Base-by-base conservation (phyloP, 202 grass and related monocot genomes). In the Miscanthus sacchariflorus region DNA sequence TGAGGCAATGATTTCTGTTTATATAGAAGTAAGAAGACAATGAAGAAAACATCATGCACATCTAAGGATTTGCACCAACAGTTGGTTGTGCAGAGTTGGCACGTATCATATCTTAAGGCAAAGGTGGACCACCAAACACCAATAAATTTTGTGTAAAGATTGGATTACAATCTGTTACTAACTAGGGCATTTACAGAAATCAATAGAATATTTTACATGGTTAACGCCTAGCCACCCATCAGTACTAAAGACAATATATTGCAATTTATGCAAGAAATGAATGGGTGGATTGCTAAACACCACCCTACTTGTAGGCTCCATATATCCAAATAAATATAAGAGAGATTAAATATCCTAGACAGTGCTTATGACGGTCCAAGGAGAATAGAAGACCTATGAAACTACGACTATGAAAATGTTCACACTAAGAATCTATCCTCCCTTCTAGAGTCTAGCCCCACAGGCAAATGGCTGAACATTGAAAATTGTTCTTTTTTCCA, bases 381-480 rank as follows among this genome's bases (percentile, higher is more conserved):
- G 9, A 89, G 78, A 86, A 91, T 24, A 89, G 44, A 69, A 83
- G 78, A 78, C 33, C 82, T 88, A 88, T 72, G 72, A 71, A 63
- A 35, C 82, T 82, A 82, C 78, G 72, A 70, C 71, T 48, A 86
- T n/a, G 67, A 86, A 88, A 81, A 39, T 84, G 12, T 81, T 79
- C 68, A 67, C 72, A 76, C 72, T 85, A 68, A 85, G 74, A 92
- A 92, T 86, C 19, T 89, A 83, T 75, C 78, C 64, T 86, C 85
- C 49, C 58, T 38, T 86, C 25, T 39, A 64, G 59, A 64, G n/a
- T 63, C 58, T 25, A 89, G 72, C 38, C 65, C 78, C 78, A 89
- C 67, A 79, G 38, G 45, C 67, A 75, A 83, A 83, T 84, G 44
- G 73, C 15, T 78, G 72, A 46, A 84, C 42, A 88, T 78, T 87